Base-by-base conservation (phyloP, 2,329 filamentous ascomycete genomes). In the Malbranchea cinnamomea region DNA sequence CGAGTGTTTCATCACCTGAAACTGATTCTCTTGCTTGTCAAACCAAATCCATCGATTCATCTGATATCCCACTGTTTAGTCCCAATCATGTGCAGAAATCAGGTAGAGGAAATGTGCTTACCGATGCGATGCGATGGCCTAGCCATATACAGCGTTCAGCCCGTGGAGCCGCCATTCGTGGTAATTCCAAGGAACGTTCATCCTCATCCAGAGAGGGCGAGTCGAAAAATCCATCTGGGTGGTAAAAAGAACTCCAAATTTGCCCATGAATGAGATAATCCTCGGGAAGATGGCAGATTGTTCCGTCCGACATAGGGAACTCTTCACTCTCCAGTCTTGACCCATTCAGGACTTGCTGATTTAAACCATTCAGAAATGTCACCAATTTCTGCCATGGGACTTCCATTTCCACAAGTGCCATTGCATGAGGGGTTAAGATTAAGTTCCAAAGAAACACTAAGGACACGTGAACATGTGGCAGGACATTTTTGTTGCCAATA, bases 181-280 rank as follows among this genome's bases (percentile, higher is more conserved):
- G 54, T 4, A 60, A 47, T 39, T 72, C 67, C 10, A 67, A 52
- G 20, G 56, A 52, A 3, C 68, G 54, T 33, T 68, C 66, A 26
- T 71, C 65, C 26, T 73, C 67, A 34, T 71, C 67, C 21, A 58
- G 52, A 28, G 60, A 27, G 12, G 26, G 54, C 2, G 56, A 52
- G 12, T 53, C 50, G 39, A 74, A 74, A 52, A 68, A 73, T 3
- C 52, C 47, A 1, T 54, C 37, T 0, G 64, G 63, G 35, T 65
- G 68, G 31, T 59, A 62, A 1, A 41, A 24, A 35, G 63, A 54
- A 29, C 59, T 62, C 62, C 66, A 71, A 14, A 66, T 45, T 33
- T 67, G 55, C 1, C 71, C 71, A 14, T 68, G 59, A 5, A 74
- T 62, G 2, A 62, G 43, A 37, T 67, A 73, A 37, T 76, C 71